Percentiles rank a stretch among this genome's conserved stretches.
phyloP scores from a whole-genome alignment of 805 yeast genomes.

The Metschnikowia amazonensis region DNA sequence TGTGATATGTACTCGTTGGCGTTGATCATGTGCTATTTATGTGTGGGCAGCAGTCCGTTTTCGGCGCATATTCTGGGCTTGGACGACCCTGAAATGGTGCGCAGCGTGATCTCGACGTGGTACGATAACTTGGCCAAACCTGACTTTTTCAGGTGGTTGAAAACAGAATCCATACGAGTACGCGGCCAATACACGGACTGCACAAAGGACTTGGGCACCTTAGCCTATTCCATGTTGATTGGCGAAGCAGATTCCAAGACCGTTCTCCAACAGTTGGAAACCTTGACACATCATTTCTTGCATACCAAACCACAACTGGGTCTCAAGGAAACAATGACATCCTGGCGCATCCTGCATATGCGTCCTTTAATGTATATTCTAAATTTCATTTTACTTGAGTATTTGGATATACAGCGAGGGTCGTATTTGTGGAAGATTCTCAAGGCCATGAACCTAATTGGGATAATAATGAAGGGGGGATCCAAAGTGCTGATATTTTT shows the following conservation, averaged over 20 bases:
- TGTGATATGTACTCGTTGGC: conserved; percentile 85
- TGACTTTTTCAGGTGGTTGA: conserved; percentile 28
- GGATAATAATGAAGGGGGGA: background rate
- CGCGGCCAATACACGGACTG: conserved; percentile 7
- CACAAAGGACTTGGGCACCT: conserved; percentile 16
- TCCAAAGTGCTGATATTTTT: background rate
- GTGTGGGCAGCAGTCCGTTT: conserved; percentile 70
- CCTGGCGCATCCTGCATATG: background rate
- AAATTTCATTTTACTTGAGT: background rate
- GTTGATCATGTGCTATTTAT: conserved; percentile 70
- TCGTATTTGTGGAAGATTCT: background rate
- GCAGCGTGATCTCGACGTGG: conserved; percentile 30
- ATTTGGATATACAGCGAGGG: background rate
- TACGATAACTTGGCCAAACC: conserved; percentile 21
- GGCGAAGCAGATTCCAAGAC: conserved; percentile 16
- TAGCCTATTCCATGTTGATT: conserved; percentile 32
- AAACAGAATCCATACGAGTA: background rate
- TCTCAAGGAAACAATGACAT: background rate
- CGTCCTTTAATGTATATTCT: background rate
- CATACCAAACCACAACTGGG: background rate
- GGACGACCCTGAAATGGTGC: conserved; percentile 28
- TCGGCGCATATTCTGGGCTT: conserved; percentile 9
- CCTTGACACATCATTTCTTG: background rate
- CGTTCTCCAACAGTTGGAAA: background rate
- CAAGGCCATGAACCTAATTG: background rate